phyloP scores from a whole-genome alignment of 176 grass and related monocot genomes.

The Oryza rufipogon region DNA sequence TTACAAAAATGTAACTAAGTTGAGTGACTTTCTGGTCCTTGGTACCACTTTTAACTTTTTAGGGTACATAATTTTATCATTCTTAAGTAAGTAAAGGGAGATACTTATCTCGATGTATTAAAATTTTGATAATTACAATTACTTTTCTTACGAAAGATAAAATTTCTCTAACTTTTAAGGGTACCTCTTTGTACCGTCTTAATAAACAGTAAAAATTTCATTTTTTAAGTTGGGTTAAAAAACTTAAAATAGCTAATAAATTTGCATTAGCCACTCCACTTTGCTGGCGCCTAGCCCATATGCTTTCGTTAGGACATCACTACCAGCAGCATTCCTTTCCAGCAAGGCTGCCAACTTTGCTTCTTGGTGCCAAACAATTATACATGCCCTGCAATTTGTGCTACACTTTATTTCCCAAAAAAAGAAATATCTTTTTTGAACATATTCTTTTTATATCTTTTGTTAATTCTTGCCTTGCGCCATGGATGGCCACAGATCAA shows the following conservation, averaged over 20 bases:
- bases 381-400: background rate
- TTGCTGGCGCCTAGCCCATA: background rate
- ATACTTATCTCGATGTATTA: too few species aligned
- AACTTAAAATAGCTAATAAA: background rate
- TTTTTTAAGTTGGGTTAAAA: background rate
- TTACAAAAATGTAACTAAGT: background rate
- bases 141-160: too few species aligned
- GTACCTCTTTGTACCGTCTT: too few species aligned
- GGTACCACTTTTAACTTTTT: too few species aligned
- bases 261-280: slow-evolving; percentile 9
- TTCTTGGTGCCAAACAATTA: slow-evolving; percentile 28
- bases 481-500: slow-evolving; percentile 61
- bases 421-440: background rate
- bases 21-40: background rate
- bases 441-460: background rate
- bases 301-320: slow-evolving; percentile 50
- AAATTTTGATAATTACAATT: too few species aligned
- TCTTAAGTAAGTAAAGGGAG: too few species aligned
- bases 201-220: too few species aligned
- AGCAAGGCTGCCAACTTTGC: slow-evolving; percentile 26
- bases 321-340: slow-evolving; percentile 3
- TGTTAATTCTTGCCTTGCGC: background rate
- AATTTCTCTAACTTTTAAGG: too few species aligned
- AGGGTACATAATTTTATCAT: too few species aligned
- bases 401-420: background rate